These are phyloP conservation scores for Scheffersomyces illinoinensis DNA, from an alignment of 1,139 yeast species.

Conservation along the genomic window DNA sequence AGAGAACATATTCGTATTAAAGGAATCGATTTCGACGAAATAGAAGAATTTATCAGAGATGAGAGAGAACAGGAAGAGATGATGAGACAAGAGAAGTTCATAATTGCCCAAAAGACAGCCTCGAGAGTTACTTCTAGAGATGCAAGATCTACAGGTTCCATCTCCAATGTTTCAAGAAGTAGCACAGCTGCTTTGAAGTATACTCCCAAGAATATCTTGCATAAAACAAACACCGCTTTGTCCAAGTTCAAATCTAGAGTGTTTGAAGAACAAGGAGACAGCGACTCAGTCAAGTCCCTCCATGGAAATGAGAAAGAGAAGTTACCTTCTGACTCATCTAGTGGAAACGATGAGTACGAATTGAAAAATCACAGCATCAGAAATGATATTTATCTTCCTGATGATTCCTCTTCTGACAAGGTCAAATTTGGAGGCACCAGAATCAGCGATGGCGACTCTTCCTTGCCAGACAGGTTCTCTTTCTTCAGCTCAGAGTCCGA, in stretches of 20 bases:
- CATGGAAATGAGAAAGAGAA: constrained; percentile 12
- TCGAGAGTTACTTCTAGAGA: constrained; percentile 20
- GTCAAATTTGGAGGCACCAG: constrained; percentile 38
- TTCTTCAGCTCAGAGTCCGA: constrained; percentile 81
- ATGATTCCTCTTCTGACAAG: constrained; percentile 20
- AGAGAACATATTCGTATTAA: constrained; percentile 68
- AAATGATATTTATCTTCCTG: constrained; percentile 2
- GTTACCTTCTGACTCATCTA: constrained; percentile 26
- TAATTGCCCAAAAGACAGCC: constrained; percentile 33
- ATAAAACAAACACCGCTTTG: constrained; percentile 15
- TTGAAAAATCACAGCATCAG: constrained; percentile 8
- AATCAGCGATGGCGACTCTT: constrained; percentile 23
- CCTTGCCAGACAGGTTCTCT: constrained; percentile 63
- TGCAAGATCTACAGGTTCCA: constrained; percentile 24
- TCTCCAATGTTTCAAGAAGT: constrained; percentile 13
- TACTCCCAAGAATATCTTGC: constrained; percentile 49
- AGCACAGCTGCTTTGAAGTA: constrained; percentile 60
- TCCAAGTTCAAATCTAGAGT: constrained; percentile 7
- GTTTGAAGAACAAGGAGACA: constrained; percentile 3
- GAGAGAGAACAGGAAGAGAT: constrained; percentile 33
- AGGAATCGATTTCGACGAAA: constrained; percentile 78
- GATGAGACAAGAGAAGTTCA: constrained; percentile 31
- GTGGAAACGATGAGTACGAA: constrained; percentile 20
- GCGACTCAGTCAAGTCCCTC: constrained; percentile 7
- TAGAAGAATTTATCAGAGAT: constrained; percentile 71